These are phyloP conservation scores for Umbelopsis ramanniana DNA, from an alignment of 192 early-diverging fungal species.

Conservation along the genomic window DNA sequence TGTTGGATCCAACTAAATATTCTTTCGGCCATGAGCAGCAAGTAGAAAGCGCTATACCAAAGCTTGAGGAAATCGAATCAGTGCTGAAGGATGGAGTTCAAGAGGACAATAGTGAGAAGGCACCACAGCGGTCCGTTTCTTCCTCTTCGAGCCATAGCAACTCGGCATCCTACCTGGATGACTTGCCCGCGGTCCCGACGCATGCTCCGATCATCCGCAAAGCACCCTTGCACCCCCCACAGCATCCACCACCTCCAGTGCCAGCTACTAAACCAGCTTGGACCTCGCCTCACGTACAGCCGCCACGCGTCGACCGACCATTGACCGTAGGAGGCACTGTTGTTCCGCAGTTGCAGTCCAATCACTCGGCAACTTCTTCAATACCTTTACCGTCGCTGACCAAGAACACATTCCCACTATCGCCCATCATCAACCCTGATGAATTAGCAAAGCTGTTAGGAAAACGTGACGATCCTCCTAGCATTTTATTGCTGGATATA, in stretches of 20 bases:
- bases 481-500: conserved; percentile 77
- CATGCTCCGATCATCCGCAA: conserved; percentile 22
- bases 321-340: not conserved
- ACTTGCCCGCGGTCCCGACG: conserved; percentile 17
- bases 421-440: conserved; percentile 44
- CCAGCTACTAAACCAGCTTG: not conserved
- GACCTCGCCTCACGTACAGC: not conserved
- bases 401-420: conserved; percentile 31
- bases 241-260: conserved; percentile 17
- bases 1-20: not conserved
- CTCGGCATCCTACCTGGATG: conserved; percentile 3
- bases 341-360: not conserved
- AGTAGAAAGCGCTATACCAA: not conserved
- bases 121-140: not conserved
- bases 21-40: not conserved
- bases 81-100: conserved; percentile 35
- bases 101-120: not conserved
- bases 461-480: conserved; percentile 40
- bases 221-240: conserved; percentile 23
- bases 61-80: conserved; percentile 13
- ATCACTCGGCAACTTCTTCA: conserved; percentile 24
- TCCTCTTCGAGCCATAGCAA: not conserved
- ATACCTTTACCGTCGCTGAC: conserved; percentile 27
- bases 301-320: not conserved
- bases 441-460: conserved; percentile 43